Evolutionary conservation across 495 filamentous ascomycete species (phyloP).

Genomic region (Penicillium angulare): DNA sequence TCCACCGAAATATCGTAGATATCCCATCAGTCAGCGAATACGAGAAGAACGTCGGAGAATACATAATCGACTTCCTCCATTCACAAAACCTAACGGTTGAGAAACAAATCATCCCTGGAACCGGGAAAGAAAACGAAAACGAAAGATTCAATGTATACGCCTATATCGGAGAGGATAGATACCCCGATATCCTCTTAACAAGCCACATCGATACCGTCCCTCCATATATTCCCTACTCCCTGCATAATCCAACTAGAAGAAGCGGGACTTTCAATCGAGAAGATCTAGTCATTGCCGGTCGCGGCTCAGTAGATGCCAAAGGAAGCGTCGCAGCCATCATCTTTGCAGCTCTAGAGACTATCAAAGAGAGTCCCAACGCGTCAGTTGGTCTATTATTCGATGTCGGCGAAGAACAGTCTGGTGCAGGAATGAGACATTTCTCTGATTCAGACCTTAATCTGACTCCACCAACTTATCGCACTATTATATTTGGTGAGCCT

Average conservation of each 20-base stretch:
- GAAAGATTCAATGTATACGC: conserved; percentile 6
- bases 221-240: conserved; percentile 49
- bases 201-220: conserved; percentile 62
- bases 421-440: conserved; percentile 68
- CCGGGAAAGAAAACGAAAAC: background rate
- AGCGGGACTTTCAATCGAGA: conserved; percentile 25
- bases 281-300: conserved; percentile 55
- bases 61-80: background rate
- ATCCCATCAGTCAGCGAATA: background rate
- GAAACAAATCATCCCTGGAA: background rate
- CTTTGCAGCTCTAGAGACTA: conserved; percentile 56
- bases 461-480: conserved; percentile 37
- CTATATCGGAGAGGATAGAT: conserved; percentile 1
- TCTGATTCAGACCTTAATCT: conserved; percentile 45
- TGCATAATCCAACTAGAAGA: conserved; percentile 26
- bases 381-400: conserved; percentile 68
- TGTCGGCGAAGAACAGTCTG: conserved; percentile 69
- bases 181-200: conserved; percentile 51
- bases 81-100: background rate
- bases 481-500: conserved; percentile 83
- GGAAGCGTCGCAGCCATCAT: conserved; percentile 70
- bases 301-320: conserved; percentile 80
- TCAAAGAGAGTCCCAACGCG: conserved; percentile 35
- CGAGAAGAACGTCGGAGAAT: background rate
- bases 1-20: background rate